A percentile compares a stretch with the other conserved stretches of the same genome.
These are phyloP conservation scores for Oryza officinalis DNA, from an alignment of 176 grass and related monocot genomes.

Conservation along the genomic window DNA sequence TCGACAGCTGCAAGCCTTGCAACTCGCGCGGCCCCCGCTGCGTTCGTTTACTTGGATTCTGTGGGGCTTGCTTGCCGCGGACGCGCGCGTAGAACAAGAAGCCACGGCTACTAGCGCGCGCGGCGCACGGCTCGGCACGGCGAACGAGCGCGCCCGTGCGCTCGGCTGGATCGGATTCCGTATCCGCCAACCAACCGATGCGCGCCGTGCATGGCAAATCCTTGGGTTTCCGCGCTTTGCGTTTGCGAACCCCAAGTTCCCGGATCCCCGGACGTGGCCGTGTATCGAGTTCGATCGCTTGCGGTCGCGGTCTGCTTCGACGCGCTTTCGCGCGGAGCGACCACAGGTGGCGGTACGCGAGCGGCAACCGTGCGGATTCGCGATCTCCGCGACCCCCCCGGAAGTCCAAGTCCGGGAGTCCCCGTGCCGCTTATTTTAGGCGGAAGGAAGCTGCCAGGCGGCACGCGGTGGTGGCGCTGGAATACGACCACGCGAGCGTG, in stretches of 20 bases:
- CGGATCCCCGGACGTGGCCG: slow-evolving; percentile 29
- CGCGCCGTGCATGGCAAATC: not conserved
- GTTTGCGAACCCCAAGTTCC: not conserved
- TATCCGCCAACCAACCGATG: not conserved
- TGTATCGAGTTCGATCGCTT: too few relatives aligned
- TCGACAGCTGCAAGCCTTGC: not conserved
- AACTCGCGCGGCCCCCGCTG: not conserved
- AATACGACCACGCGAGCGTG: not conserved
- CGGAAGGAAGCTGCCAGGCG: slow-evolving; percentile 16
- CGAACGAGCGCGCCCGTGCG: not conserved
- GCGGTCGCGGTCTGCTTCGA: not conserved
- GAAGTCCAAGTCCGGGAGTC: not conserved
- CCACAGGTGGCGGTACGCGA: too few relatives aligned
- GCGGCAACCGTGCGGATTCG: not conserved
- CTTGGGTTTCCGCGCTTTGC: not conserved
- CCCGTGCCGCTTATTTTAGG: not conserved
- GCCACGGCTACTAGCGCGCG: not conserved
- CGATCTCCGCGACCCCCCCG: not conserved
- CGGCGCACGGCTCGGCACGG: not conserved
- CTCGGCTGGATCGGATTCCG: not conserved
- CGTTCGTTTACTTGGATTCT: too few relatives aligned
- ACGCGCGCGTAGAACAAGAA: not conserved
- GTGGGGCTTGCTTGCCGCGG: not conserved
- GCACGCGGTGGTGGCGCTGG: not conserved
- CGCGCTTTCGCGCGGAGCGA: slow-evolving; percentile 21